Evolutionary conservation across 495 filamentous ascomycete genomes (phyloP), one percentile per base, ranked within the genome.

Genomic region (Ramalina intermedia): DNA sequence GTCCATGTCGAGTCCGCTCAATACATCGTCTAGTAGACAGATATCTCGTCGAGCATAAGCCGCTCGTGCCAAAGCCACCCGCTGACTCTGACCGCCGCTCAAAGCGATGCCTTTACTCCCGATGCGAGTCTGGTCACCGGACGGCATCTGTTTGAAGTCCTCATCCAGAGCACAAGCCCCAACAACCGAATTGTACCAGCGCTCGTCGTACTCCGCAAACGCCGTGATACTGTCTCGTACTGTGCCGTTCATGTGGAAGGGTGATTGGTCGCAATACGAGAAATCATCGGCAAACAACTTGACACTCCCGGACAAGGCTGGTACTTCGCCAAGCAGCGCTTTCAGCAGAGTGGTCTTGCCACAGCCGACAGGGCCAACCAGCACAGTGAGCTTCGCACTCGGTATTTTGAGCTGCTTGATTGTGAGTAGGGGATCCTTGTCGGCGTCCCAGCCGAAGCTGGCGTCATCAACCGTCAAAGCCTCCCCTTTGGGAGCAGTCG

Each of bases 51-150:
- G 55, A 7, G 74, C 59, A 56, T 83, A 82, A 4, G 79, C 62
- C 39, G 74, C 75, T 24, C 79, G 63, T 27, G 79, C 78, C 8
- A 81, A 61, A 18, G 73, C 69, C 41, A 85, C 68, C 3, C 81
- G 67, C 54, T 85, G 80, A 51, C 74, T 77, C 53, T 85, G 81
- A 0, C 81, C 82, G 9, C 80, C 80, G 53, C 74, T 79, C 8
- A 87, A 66, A 3, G 70, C 68, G 47, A 81, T 70, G 0, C 81
- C 82, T 48, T 77, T 77, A 62, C 72, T 79, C 8, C 81, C 82
- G 49, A 82, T 70, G 2, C 69, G 57, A 3, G 79, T 83, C 29
- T 70, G 60, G 53, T 85, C 77, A 0, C 72, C 76, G 12, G 66
- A 59, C 3, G 75, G 71, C 18, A 83, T 63, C 14, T 68, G 68